These are phyloP conservation scores for Entrophospora sp. DNA, from an alignment of 192 early-diverging fungal genomes.

Conservation along the genomic window DNA sequence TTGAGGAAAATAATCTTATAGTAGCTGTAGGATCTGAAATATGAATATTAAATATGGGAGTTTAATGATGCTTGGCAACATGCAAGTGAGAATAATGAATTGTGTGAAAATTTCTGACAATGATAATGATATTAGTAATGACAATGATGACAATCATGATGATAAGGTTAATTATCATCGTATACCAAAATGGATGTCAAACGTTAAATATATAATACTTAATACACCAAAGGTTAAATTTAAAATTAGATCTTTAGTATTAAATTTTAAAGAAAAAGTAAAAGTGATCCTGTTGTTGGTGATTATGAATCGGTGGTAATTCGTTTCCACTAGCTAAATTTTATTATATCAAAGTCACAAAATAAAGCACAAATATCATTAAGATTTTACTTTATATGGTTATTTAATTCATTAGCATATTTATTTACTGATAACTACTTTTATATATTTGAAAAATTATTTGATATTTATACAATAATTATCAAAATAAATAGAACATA, in stretches of 20 bases:
- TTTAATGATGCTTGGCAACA: not conserved
- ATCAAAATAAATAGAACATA: slow-evolving; percentile 20
- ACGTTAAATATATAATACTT: slow-evolving; percentile 1
- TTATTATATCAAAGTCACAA: too few relatives aligned
- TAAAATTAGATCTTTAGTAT: slow-evolving; percentile 43
- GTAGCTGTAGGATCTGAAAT: slow-evolving; percentile 14
- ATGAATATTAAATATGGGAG: slow-evolving; percentile 5
- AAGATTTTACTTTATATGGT: too few relatives aligned
- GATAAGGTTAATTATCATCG: too few relatives aligned
- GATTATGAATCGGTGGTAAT: slow-evolving; percentile 48
- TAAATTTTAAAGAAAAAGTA: slow-evolving; percentile 43
- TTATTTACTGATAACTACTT: too few relatives aligned
- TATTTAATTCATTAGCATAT: too few relatives aligned
- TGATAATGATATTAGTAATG: too few relatives aligned
- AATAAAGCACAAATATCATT: too few relatives aligned
- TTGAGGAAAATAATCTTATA: not conserved
- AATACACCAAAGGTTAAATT: slow-evolving; percentile 44
- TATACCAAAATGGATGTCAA: not conserved
- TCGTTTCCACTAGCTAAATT: slow-evolving; percentile 30
- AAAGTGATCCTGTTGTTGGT: slow-evolving; percentile 54
- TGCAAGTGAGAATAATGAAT: not conserved
- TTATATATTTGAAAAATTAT: too few relatives aligned
- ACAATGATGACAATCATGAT: not conserved
- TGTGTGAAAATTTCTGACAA: not conserved
- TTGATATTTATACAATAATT: too few relatives aligned